Evolutionary conservation across 352 stramenopile species (phyloP).

Genomic region (Thalassiosira mediterranea): DNA sequence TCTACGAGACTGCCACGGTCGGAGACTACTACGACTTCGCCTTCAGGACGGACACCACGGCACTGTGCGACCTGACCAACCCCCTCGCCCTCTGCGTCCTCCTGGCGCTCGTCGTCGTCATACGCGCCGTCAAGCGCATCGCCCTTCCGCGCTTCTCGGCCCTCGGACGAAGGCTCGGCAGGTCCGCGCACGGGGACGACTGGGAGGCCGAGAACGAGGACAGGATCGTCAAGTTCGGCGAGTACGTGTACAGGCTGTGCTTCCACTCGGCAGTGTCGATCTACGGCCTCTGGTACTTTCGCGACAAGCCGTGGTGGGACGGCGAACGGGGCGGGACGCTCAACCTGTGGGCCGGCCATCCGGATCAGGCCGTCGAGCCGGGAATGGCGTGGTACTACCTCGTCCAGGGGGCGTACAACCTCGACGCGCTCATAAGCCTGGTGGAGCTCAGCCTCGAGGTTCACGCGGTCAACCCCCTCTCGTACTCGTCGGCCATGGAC

Average conservation of each 20-base stretch:
- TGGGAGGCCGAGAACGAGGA: conserved; percentile 72
- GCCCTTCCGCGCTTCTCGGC: conserved; percentile 64
- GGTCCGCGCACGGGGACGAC: conserved; percentile 56
- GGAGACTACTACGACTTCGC: conserved; percentile 59
- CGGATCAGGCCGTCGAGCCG: conserved; percentile 67
- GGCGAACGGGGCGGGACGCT: conserved; percentile 43
- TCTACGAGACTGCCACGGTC: conserved; percentile 24
- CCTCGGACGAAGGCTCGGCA: conserved; percentile 50
- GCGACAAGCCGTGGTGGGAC: conserved; percentile 72
- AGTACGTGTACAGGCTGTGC: conserved; percentile 81
- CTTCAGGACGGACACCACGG: conserved; percentile 73
- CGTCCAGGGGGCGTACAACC: conserved; percentile 78
- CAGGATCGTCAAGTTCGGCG: conserved; percentile 81
- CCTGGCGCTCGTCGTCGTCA: conserved; percentile 53
- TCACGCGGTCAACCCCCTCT: conserved; percentile 40
- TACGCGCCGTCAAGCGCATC: conserved; percentile 59
- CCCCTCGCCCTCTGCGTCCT: conserved; percentile 52
- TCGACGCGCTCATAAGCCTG: conserved; percentile 75
- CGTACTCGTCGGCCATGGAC: conserved; percentile 46
- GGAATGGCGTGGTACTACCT: conserved; percentile 84
- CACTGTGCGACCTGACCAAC: conserved; percentile 60
- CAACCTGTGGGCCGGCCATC: conserved; percentile 64
- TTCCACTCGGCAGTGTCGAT: conserved; percentile 72
- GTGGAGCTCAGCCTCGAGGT: conserved; percentile 67
- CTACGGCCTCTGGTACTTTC: conserved; percentile 72